Evolutionary conservation across 2,329 filamentous ascomycete species (phyloP).

Genomic region (Sclerotinia trifoliorum): DNA sequence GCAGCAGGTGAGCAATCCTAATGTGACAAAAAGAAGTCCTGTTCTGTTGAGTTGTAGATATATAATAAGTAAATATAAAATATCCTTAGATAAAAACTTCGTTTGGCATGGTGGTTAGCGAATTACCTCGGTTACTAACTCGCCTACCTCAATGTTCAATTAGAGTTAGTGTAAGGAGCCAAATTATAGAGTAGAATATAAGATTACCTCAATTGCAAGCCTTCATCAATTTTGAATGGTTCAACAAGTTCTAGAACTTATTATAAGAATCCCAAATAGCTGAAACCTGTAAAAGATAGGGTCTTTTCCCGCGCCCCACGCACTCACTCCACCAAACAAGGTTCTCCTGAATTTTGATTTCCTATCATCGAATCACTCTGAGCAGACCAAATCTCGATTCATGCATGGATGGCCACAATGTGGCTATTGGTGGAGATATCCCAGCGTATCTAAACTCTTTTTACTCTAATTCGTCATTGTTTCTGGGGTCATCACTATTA

Average conservation of each 20-base stretch:
- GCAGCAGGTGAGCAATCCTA: background rate
- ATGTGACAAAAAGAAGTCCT: too few species aligned
- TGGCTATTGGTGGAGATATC: background rate
- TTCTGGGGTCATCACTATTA: too few species aligned
- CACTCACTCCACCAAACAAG: background rate
- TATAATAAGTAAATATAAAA: too few species aligned
- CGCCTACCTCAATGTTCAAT: too few species aligned
- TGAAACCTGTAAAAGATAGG: background rate
- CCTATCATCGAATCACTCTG: background rate
- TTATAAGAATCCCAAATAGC: background rate
- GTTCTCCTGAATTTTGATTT: conserved; percentile 4
- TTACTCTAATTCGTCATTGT: background rate
- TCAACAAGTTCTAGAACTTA: conserved; percentile 4
- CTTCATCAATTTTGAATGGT: background rate
- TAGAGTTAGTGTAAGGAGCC: background rate
- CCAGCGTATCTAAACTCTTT: background rate
- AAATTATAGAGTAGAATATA: background rate
- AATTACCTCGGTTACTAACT: too few species aligned
- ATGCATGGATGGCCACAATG: background rate
- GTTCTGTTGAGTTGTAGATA: too few species aligned
- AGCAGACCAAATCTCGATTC: background rate
- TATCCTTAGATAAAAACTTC: too few species aligned
- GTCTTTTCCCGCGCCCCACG: background rate
- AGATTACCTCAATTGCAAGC: background rate
- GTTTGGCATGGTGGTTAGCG: too few species aligned